These are phyloP conservation scores for Aegilops bicornis DNA, from an alignment of 176 grass and related monocot species.

Conservation along the genomic window DNA sequence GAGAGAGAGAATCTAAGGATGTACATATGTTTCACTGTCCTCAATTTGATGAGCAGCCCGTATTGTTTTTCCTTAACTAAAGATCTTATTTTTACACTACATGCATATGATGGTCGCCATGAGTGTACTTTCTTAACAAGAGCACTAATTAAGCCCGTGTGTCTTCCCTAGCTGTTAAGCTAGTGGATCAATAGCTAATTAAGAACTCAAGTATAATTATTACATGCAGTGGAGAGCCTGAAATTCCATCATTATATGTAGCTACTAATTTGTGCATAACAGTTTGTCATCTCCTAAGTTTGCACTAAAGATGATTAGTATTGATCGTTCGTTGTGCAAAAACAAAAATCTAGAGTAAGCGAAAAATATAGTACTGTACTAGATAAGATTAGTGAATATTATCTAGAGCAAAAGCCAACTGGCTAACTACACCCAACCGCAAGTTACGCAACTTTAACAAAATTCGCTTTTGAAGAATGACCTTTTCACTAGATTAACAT, in stretches of 20 bases:
- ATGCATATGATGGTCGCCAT: background rate
- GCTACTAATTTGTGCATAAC: background rate
- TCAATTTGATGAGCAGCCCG: background rate
- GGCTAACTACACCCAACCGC: background rate
- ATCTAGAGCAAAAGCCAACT: slow-evolving; percentile 26
- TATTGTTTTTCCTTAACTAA: background rate
- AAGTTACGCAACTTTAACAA: slow-evolving; percentile 31
- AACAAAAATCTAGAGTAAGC: no score
- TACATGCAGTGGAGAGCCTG: background rate
- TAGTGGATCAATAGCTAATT: background rate
- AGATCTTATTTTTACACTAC: background rate
- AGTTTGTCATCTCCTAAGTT: background rate
- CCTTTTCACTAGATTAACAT: slow-evolving; percentile 32
- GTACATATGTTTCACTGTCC: slow-evolving; percentile 18
- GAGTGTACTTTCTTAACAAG: background rate
- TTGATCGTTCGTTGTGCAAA: no score
- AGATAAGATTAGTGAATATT: slow-evolving; percentile 22
- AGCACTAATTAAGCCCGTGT: background rate
- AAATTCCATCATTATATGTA: background rate
- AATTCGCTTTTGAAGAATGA: background rate
- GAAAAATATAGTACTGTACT: background rate
- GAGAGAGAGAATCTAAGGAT: background rate
- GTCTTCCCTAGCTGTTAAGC: slow-evolving; percentile 24
- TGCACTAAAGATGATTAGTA: background rate
- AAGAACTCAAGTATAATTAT: background rate